Percentiles rank a stretch among this genome's conserved stretches.
phyloP scores from a whole-genome alignment of 1,284 basidiomycete genomes.

The Apiotrichum akiyoshidainum region DNA sequence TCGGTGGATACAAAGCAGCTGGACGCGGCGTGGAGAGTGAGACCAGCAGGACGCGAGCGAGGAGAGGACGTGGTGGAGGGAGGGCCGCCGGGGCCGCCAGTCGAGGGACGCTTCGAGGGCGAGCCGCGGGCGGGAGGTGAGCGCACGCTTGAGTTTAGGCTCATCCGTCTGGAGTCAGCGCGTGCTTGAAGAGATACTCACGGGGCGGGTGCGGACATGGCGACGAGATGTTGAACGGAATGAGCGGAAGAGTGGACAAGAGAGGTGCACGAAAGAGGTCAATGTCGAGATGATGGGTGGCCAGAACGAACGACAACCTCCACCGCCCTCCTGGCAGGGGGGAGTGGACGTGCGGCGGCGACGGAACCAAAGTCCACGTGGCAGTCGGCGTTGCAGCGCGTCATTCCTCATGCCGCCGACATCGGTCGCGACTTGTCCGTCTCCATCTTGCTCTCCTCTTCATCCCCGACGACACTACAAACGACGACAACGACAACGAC shows the following conservation, averaged over 20 bases:
- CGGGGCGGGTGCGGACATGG: neutral
- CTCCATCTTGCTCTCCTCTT: neutral
- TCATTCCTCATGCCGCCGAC: no score
- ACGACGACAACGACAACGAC: neutral
- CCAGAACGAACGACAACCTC: no score
- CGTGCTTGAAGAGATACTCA: neutral
- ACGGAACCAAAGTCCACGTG: no score
- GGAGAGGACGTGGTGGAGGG: neutral
- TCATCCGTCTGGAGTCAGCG: neutral
- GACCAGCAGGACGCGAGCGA: neutral
- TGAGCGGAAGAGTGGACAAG: no score
- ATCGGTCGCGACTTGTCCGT: neutral
- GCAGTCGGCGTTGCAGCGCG: no score
- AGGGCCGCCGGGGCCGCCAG: no score
- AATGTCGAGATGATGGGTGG: no score
- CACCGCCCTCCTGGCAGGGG: no score
- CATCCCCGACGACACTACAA: neutral
- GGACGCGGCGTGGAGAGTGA: neutral
- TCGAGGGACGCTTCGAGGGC: no score
- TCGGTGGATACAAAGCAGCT: slow-evolving; percentile 69
- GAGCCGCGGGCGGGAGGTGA: neutral
- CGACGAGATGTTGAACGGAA: neutral
- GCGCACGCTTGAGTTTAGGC: neutral
- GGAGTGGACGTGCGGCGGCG: no score
- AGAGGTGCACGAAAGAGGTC: no score